Base-by-base conservation (phyloP, 2,329 filamentous ascomycete species). In the Capronia epimyces region DNA sequence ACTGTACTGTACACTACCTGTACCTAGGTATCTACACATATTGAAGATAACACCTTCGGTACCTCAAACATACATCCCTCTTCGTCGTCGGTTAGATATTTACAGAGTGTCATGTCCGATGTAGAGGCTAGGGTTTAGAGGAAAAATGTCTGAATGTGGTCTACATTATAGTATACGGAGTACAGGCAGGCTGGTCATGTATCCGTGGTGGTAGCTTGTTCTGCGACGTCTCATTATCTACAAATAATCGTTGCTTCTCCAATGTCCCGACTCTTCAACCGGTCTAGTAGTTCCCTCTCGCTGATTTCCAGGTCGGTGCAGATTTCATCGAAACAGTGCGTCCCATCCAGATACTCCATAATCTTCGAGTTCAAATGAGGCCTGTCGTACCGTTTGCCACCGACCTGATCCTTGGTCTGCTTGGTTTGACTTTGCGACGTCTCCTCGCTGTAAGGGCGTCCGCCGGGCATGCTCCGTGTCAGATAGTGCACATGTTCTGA, bases 181-280 rank as follows among this genome's bases (percentile, higher is more conserved):
- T n/a, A n/a, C n/a, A n/a, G n/a, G n/a, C n/a, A n/a, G n/a, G n/a
- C n/a, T n/a, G n/a, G n/a, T n/a, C n/a, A n/a, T n/a, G n/a, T n/a
- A n/a, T n/a, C n/a, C n/a, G n/a, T n/a, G n/a, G n/a, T n/a, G n/a
- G n/a, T n/a, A n/a, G n/a, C n/a, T n/a, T n/a, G n/a, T n/a, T n/a
- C n/a, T n/a, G n/a, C n/a, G n/a, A n/a, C n/a, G n/a, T 40, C 15
- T 75, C 63, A 96, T 70, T 63, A 75, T 44, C 72, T 67, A 63
- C 73, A 71, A 47, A 75, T 66, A 52, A 75, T 71, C 53, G 73
- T 58, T 8, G 75, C 71, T 51, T 74, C 71, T 20, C 68, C 69
- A 27, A 61, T 46, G 16, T 54, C 53, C 58, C 69, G 68, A 49
- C 64, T 64, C 62, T 71, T 73, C 59, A 75, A 58, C 43, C 70